phyloP scores from a whole-genome alignment of 2,329 filamentous ascomycete species.

The Claviceps pusilla region DNA sequence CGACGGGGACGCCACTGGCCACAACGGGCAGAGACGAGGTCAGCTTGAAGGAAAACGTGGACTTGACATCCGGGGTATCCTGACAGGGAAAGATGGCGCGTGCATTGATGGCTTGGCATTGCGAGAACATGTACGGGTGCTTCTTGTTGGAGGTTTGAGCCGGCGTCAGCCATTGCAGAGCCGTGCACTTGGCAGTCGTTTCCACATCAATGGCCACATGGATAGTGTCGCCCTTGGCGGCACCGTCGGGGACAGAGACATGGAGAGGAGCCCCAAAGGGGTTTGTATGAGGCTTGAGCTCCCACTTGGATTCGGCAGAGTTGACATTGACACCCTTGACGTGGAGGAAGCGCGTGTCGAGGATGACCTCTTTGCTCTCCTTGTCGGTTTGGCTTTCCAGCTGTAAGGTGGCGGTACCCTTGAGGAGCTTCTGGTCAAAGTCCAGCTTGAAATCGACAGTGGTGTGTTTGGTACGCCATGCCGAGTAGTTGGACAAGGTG shows the following conservation, averaged over 20 bases:
- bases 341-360: slow-evolving; percentile 77
- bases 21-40: slow-evolving; percentile 79
- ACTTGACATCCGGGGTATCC: slow-evolving; percentile 94
- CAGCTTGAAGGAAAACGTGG: slow-evolving; percentile 82
- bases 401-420: slow-evolving; percentile 60
- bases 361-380: slow-evolving; percentile 59
- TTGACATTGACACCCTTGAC: slow-evolving; percentile 58
- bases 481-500: slow-evolving; percentile 81
- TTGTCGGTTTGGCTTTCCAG: slow-evolving; percentile 64
- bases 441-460: slow-evolving; percentile 68
- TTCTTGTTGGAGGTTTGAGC: slow-evolving; percentile 91
- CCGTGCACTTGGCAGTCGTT: slow-evolving; percentile 79
- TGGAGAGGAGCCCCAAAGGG: slow-evolving; percentile 62
- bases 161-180: slow-evolving; percentile 87
- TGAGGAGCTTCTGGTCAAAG: slow-evolving; percentile 64
- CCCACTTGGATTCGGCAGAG: slow-evolving; percentile 49
- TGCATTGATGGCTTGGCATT: slow-evolving; percentile 92
- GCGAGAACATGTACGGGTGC: slow-evolving; percentile 94
- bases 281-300: slow-evolving; percentile 51
- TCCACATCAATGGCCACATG: slow-evolving; percentile 52
- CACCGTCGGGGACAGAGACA: slow-evolving; percentile 43
- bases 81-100: slow-evolving; percentile 92
- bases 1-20: slow-evolving; percentile 60
- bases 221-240: slow-evolving; percentile 36
- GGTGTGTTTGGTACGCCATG: slow-evolving; percentile 74